Evolutionary conservation across 345 rosid genomes (phyloP), one percentile per base, ranked within the genome.

Genomic region (Populus ilicifolia): DNA sequence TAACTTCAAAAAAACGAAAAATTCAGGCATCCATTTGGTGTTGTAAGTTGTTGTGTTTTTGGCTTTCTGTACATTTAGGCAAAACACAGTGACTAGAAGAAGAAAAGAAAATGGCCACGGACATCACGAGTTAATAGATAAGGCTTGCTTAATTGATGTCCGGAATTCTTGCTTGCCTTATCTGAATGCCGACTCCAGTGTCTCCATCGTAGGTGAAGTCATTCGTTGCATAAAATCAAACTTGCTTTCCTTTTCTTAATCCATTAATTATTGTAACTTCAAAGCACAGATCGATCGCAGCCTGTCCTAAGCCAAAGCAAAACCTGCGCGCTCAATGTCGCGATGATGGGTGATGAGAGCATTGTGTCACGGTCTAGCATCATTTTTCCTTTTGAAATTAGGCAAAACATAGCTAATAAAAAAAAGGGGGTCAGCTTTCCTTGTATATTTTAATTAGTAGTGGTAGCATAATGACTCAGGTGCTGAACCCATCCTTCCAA

Each of bases 151-250:
- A 46, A 14, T 46, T 14, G 52, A 41, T 10, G 13, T 9, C 46
- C 11, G 8, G 63, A 8, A 9, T 5, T 59, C n/a, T 2, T 36
- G 83, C 80, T 67, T 73, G 74, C 75, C 69, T 84, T 83, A 80
- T 76, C 79, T 50, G 35, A 25, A 41, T 59, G 83, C 84, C 90
- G 25, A 85, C 90, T 83, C 86, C 87, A 23, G 18, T 46, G 81
- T 82, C 84, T 63, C 52, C 21, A 75, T 77, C 70, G 25, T 30
- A 76, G 82, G 76, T 83, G 86, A 86, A 79, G 83, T 90, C 91
- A 87, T 70, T 48, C 83, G 75, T 73, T 75, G 78, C 90, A 86
- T 88, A 85, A 75, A 81, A 75, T 67, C 64, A 65, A 79, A 46
- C 66, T 67, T 20, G 33, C 0, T 36, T 86, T 89, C 90, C 0